Evolutionary conservation across 1,284 basidiomycete species (phyloP).

Genomic region (Papiliotrema fonsecae): DNA sequence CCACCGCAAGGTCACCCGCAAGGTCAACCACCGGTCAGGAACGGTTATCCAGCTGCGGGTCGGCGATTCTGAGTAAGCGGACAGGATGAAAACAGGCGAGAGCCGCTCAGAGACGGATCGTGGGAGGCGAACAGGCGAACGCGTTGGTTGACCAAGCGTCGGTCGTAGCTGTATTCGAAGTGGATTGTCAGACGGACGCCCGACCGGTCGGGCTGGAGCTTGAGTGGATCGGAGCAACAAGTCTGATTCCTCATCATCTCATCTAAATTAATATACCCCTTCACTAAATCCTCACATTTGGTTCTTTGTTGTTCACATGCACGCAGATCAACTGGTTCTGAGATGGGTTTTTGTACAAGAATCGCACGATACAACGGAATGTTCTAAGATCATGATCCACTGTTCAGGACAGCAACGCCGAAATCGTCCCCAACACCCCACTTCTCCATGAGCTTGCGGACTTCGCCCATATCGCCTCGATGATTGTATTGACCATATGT

Average conservation of each 20-base stretch:
- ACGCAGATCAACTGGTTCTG: not conserved
- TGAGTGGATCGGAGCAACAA: no score
- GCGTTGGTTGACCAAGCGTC: no score
- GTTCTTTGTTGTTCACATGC: no score
- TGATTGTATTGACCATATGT: slow-evolving; percentile 46
- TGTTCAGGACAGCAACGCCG: slow-evolving; percentile 40
- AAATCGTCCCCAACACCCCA: slow-evolving; percentile 49
- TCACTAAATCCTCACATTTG: not conserved
- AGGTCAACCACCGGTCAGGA: slow-evolving; percentile 1
- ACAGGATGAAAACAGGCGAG: not conserved
- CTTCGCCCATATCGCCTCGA: slow-evolving; percentile 50
- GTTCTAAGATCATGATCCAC: slow-evolving; percentile 2
- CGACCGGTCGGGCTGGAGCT: no score
- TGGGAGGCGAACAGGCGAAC: not conserved
- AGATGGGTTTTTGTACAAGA: not conserved
- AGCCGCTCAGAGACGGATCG: not conserved
- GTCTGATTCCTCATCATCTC: no score
- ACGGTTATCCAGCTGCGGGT: slow-evolving; percentile 4
- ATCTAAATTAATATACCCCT: no score
- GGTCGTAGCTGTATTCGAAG: not conserved
- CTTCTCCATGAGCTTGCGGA: slow-evolving; percentile 43
- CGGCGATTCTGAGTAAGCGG: slow-evolving; percentile 7
- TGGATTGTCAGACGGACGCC: not conserved
- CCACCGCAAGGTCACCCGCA: slow-evolving; percentile 5
- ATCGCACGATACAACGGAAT: no score